Percentiles rank a stretch among this genome's conserved stretches.
phyloP scores from a whole-genome alignment of 148 eudicot species.

The Pouteria glomerata region DNA sequence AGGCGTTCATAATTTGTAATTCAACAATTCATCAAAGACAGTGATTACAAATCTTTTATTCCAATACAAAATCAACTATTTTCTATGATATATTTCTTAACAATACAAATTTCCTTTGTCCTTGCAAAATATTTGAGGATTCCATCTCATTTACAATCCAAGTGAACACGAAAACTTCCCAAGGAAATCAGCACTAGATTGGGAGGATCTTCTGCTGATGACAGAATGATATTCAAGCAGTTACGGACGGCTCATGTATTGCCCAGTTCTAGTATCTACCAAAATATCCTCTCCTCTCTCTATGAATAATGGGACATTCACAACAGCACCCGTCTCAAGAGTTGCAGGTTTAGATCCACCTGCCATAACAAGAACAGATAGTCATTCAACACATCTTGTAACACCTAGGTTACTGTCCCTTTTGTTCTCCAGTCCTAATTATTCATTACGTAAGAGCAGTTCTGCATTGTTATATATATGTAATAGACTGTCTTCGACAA shows the following conservation, averaged over 20 bases:
- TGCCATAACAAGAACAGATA: slow-evolving; percentile 19
- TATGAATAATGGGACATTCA: slow-evolving; percentile 81
- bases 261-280: slow-evolving; percentile 89
- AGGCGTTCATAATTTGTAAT: not conserved
- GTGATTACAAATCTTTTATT: not conserved
- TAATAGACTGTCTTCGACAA: too few relatives aligned
- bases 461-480: too few relatives aligned
- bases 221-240: not conserved
- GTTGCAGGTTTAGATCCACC: slow-evolving; percentile 86
- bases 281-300: slow-evolving; percentile 57
- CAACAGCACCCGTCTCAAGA: slow-evolving; percentile 75
- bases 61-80: not conserved
- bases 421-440: too few relatives aligned
- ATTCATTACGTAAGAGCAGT: too few relatives aligned
- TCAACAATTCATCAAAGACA: not conserved
- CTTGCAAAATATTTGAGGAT: not conserved
- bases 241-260: slow-evolving; percentile 66
- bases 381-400: not conserved
- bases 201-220: not conserved
- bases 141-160: not conserved
- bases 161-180: not conserved
- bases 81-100: not conserved
- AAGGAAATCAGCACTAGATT: not conserved
- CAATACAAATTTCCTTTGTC: not conserved
- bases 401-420: too few relatives aligned